Conservation (phyloP, 176 grass and related monocot genomes). For the Bolboschoenus planiculmis region DNA sequence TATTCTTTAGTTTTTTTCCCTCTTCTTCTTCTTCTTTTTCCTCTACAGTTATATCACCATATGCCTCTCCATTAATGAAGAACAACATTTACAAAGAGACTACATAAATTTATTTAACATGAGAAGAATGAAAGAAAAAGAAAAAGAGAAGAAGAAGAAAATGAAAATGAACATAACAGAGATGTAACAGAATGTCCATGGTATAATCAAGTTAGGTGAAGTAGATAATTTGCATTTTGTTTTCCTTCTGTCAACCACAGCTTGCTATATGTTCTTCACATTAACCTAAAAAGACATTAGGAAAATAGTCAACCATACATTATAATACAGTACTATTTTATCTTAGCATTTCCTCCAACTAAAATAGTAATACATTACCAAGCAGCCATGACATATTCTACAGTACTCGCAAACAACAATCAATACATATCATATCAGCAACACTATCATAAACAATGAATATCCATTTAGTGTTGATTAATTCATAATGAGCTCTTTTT, state of each 20-base stretch:
- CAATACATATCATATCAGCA: background rate
- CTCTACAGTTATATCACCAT: background rate
- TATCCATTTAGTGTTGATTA: background rate
- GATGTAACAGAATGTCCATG: background rate
- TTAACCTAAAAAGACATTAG: background rate
- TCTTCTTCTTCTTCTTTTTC: background rate
- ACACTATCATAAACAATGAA: background rate
- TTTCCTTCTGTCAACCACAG: background rate
- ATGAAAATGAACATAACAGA: background rate
- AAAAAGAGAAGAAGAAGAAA: background rate
- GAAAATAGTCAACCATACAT: background rate
- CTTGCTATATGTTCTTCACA: background rate
- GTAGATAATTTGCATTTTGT: conserved; percentile 2
- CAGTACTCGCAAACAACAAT: background rate
- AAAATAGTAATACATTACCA: background rate
- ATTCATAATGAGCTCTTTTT: background rate
- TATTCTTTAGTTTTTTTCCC: background rate
- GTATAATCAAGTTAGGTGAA: background rate
- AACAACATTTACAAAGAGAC: background rate
- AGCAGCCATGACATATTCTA: background rate
- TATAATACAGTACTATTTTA: background rate
- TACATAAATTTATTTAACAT: background rate
- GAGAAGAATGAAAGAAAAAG: background rate
- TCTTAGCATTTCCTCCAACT: background rate
- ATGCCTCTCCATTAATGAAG: background rate